A percentile compares a stretch with the other conserved stretches of the same genome.
Evolutionary conservation across 2,329 filamentous ascomycete species (phyloP).

Genomic region (Huntiella decipiens): DNA sequence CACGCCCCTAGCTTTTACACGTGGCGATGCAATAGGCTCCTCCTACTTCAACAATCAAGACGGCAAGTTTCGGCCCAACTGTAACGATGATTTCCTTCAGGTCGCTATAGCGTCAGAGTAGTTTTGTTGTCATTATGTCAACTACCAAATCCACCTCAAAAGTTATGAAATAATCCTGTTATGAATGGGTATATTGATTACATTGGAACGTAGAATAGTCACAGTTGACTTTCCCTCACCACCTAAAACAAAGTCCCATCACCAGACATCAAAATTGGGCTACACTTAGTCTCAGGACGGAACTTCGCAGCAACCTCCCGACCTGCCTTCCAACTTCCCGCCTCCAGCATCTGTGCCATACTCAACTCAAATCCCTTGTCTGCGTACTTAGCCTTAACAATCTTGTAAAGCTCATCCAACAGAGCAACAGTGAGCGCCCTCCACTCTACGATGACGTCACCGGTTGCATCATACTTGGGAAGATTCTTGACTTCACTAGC

Average conservation of each 20-base stretch:
- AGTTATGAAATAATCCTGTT: background rate
- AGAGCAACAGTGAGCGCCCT: slow-evolving; percentile 38
- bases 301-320: slow-evolving; percentile 64
- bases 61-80: background rate
- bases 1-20: background rate
- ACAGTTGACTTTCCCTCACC: background rate
- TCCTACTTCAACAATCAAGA: background rate
- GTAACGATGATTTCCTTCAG: background rate
- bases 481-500: slow-evolving; percentile 20
- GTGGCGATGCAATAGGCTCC: background rate
- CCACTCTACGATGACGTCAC: slow-evolving; percentile 44
- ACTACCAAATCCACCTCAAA: too few relatives aligned
- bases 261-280: slow-evolving; percentile 63
- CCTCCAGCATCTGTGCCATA: slow-evolving; percentile 32
- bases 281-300: slow-evolving; percentile 61
- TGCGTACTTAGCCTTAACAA: slow-evolving; percentile 21
- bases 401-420: slow-evolving; percentile 29
- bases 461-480: slow-evolving; percentile 31
- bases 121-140: background rate
- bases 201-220: background rate
- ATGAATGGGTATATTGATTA: background rate
- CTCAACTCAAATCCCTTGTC: slow-evolving; percentile 21
- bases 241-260: slow-evolving; percentile 62
- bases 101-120: background rate
- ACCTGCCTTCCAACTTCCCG: slow-evolving; percentile 44